Percentiles rank a stretch among this genome's conserved stretches.
Conservation (phyloP, 164 flowering plant species). For the Vitis vinifera region ASM3070453v1 NC_081812.1:18671501-18672000, state of each 20-base stretch:
- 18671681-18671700: conserved; percentile 76
- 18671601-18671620: background rate
- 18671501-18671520: too few species aligned
- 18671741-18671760: conserved; percentile 65
- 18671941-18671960: too few species aligned
- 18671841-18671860: conserved; percentile 1
- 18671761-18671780: conserved; percentile 56
- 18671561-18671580: too few species aligned
- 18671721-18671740: conserved; percentile 70
- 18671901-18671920: too few species aligned
- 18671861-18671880: background rate
- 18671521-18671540: too few species aligned
- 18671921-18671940: background rate
- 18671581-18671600: background rate
- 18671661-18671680: conserved; percentile 83
- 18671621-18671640: conserved; percentile 13
- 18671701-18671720: conserved; percentile 70
- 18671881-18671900: background rate
- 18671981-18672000: too few species aligned
- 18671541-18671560: too few species aligned
- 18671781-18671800: conserved; percentile 67
- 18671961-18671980: too few species aligned
- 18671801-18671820: conserved; percentile 75
- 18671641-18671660: conserved; percentile 76
- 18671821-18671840: conserved; percentile 69